Base-by-base conservation (phyloP, 139 green algal species). In the Astrephomene gubernaculifera region DNA sequence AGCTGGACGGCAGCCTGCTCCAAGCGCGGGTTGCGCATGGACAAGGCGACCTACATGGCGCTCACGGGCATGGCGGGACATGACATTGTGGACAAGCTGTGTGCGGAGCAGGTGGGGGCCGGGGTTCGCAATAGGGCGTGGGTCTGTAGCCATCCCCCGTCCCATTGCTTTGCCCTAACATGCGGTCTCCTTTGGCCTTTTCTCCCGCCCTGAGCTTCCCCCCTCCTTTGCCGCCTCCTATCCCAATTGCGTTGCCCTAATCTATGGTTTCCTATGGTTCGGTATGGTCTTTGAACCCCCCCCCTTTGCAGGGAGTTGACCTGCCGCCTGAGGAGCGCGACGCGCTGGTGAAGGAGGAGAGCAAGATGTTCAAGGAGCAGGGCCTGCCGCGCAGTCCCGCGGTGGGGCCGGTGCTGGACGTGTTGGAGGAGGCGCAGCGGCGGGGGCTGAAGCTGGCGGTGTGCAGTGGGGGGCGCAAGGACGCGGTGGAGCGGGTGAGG, bases 331-430 rank as follows among this genome's bases (percentile, higher is more conserved):
- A 80, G 67, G 81, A 86, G 68, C 52, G 52, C 35, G 3, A 79
- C 25, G 65, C 67, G 35, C 68, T 86, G 49, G 52, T 86, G 31
- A 27, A 86, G 81, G 81, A 80, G 53, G 81, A 87, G 68, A 53
- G 25, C 24, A 0, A n/a, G 19, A 35, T 87, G 0, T 87, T 87
- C 70, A 81, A 64, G 69, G 70, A 81, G 52, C 17, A 24, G 14
- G 70, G 70, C 22, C 81, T 87, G 68, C 81, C 81, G 1, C 43
- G 52, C 44, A 65, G 45, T 25, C 43, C 64, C 6, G 79, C 63
- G 1, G 79, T 85, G 8, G 22, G 22, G 7, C 79, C 79, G 5
- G 79, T 76, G 64, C 33, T 86, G 79, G 79, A 86, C 49, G 38
- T 86, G 0, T 35, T 78, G 79, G 79, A 86, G 35, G 79, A 76